Evolutionary conservation across 108 stramenopile genomes (phyloP), one percentile per base, ranked within the genome.

Genomic region (Stephanodiscus minutulus): DNA sequence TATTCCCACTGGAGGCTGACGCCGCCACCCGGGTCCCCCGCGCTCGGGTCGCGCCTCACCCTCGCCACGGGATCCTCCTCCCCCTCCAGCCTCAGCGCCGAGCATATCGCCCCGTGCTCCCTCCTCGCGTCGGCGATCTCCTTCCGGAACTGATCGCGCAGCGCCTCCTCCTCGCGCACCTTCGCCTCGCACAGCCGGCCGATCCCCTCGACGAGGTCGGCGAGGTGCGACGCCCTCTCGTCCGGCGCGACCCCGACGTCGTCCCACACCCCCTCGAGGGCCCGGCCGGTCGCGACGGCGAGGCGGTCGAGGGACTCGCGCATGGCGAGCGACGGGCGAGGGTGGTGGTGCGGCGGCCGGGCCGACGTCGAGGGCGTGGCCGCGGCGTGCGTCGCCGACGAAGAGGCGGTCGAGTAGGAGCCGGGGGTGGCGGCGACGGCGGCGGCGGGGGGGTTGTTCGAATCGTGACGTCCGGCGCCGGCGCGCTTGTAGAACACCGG

Each of bases 251-350:
- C 89, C 3, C 95, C 95, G 2, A 96, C 89, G 59, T 85, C 74
- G 64, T 95, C 90, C 94, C 94, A 95, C 27, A 90, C 76, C 20
- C 79, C 70, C 33, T 91, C 91, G 18, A 94, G 82, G 55, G 87
- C 84, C 21, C 85, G 81, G 3, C 86, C 84, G 6, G 93, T 91
- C 10, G 83, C 81, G 4, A 79, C 61, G 7, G 87, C 88, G 13
- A 93, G 52, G 6, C 63, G 62, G 21, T 35, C n/a, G 27, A 76
- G 63, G 39, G 66, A 62, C 43, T 68, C 73, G 17, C 73, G 53
- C 66, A 69, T 64, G 21, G 61, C 59, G 21, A 46, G 18, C 10
- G 75, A 76, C 36, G 75, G 75, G 49, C 74, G 65, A n/a, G 35
- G 46, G 25, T 61, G 33, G 31, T 33, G 31, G 25, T 61, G 33